Conservation (phyloP, 2,329 filamentous ascomycete species). For the Thermothelomyces thermophilus region DNA sequence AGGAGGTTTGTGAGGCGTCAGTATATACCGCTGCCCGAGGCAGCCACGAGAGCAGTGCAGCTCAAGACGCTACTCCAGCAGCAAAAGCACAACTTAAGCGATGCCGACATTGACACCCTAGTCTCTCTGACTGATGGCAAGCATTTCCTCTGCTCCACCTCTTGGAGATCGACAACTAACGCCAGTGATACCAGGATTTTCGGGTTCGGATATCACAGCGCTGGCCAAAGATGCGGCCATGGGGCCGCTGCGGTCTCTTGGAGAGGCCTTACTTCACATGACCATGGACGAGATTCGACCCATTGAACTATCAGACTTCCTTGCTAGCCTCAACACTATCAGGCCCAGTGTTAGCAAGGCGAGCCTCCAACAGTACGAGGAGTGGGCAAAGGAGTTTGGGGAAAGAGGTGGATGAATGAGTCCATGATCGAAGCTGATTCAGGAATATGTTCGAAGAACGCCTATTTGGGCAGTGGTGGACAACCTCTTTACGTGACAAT, state of each 20-base stretch:
- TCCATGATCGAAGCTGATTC: background rate
- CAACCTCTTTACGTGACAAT: background rate
- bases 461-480: background rate
- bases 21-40: conserved; percentile 91
- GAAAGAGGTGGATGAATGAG: conserved; percentile 69
- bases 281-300: conserved; percentile 90
- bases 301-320: conserved; percentile 76
- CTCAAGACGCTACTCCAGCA: conserved; percentile 72
- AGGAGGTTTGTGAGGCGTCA: conserved; percentile 86
- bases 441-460: background rate
- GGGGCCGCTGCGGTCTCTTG: conserved; percentile 84
- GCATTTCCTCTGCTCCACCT: conserved; percentile 23
- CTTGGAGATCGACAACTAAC: background rate
- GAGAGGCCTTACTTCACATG: conserved; percentile 83
- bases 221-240: conserved; percentile 97
- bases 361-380: conserved; percentile 82
- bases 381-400: conserved; percentile 90
- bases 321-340: conserved; percentile 76
- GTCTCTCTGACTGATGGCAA: conserved; percentile 80
- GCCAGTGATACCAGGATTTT: conserved; percentile 62
- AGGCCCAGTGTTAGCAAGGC: conserved; percentile 82
- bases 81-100: conserved; percentile 74
- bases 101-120: conserved; percentile 64
- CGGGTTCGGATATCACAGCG: conserved; percentile 92
- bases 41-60: conserved; percentile 71